Evolutionary conservation across 257 asterid genomes (phyloP), one percentile per base, ranked within the genome.

Genomic region (Solanum pimpinellifolium): DNA sequence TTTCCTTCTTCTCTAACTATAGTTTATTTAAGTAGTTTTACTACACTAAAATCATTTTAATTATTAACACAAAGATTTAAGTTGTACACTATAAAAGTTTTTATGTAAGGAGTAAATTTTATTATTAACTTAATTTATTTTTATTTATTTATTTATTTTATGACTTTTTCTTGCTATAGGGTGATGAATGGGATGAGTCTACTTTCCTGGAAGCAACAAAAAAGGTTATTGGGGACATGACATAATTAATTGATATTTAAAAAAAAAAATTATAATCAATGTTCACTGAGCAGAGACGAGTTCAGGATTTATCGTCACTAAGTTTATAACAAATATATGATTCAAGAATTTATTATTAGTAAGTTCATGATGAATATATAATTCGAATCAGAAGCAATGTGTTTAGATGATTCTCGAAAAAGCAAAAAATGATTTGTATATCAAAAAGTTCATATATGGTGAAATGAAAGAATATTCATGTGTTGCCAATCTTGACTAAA

Each of bases 131-230:
- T 60, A 4, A 60, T 65, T 86, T 69, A 56, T 31, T 33, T 27
- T 35, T 35, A 35, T 86, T 75, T 60, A 46, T 35, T 85, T 65
- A 83, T 75, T 88, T 37, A 37, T 37, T 5, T 37, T 3, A 7
- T 31, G 85, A 33, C 41, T 68, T 46, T 69, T 9, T 23, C 18
- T 90, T 75, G 85, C 9, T 77, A 44, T 42, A 94, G 97, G 94
- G 93, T 56, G 93, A 89, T 85, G 95, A 91, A 88, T 94, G 94
- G 93, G 96, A 93, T 94, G 92, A 90, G 87, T 87, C 92, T 88
- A 88, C 92, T 83, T 94, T 95, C 96, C 92, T 69, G 42, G 98
- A 94, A 94, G 94, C 92, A 47, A 89, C 94, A 25, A 92, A 88
- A 86, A 90, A 92, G 86, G 89, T 90, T 27, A 90, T 88, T 87